Evolutionary conservation across 1,284 basidiomycete species (phyloP).

Genomic region (Apiotrichum veenhuisii): DNA sequence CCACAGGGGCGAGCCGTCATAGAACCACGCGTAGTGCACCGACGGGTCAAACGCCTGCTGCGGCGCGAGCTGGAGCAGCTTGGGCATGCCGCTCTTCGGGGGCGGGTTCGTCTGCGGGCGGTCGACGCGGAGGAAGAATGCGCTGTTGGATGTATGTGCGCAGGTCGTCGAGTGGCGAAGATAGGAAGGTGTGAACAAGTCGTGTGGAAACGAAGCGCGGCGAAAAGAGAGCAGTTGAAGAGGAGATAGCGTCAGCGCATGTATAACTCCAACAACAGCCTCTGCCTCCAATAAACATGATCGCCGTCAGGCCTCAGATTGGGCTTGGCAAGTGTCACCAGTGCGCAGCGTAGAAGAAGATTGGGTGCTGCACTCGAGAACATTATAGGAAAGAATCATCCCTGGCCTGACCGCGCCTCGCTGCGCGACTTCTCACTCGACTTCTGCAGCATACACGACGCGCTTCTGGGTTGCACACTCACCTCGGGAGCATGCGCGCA

Average conservation of each 20-base stretch:
- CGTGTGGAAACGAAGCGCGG: no score
- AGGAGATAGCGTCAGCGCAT: neutral
- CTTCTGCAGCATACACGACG: neutral
- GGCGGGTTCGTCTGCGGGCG: constrained; percentile 58
- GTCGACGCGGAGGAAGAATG: constrained; percentile 85
- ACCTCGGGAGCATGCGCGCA: constrained; percentile 64
- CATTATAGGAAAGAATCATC: no score
- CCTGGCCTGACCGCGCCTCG: no score
- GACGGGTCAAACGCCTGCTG: constrained; percentile 73
- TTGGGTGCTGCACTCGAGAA: neutral
- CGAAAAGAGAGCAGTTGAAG: neutral
- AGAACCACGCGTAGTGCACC: constrained; percentile 91
- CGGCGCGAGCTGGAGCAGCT: constrained; percentile 71
- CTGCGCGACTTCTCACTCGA: no score
- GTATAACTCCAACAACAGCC: no score
- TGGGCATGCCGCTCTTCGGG: constrained; percentile 66
- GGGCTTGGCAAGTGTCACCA: no score
- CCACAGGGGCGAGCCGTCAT: constrained; percentile 88
- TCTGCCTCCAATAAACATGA: neutral
- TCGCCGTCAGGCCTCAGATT: no score
- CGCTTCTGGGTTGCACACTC: constrained; percentile 24
- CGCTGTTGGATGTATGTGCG: constrained; percentile 44
- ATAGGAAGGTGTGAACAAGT: no score
- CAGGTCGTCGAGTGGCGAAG: neutral
- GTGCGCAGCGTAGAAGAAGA: neutral